Evolutionary conservation across 2,329 filamentous ascomycete genomes (phyloP), one percentile per base, ranked within the genome.

Genomic region (Phialocephala sp.): DNA sequence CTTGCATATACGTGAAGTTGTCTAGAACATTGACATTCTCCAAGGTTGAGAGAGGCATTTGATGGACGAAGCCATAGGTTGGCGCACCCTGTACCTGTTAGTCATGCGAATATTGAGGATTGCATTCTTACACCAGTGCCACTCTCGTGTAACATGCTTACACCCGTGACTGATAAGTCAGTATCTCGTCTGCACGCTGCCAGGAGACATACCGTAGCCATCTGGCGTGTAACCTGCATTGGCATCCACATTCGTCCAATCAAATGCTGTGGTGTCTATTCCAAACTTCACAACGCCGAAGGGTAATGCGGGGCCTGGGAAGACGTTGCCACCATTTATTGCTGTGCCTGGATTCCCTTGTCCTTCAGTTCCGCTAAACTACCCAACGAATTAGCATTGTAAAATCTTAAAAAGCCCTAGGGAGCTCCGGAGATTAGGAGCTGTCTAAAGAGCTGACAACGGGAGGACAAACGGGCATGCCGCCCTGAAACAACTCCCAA

Each of bases 1-100:
- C 76, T 64, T 79, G 82, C 80, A 80, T 86, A 79, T 80, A 80
- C 0, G 79, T 80, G 4, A 66, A 76, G 18, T 87, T 81, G 68
- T 85, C 83, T 1, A 80, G 77, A 8, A 87, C 73, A 66, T 77
- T 78, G 43, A 84, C 75, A 6, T 76, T 74, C 0, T 81, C 80
- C 1, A 82, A 68, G 1, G 69, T 76, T 1, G 76, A 76, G 15
- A 84, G 74, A 0, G 81, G 83, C 73, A 84, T 78, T 66, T 84
- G 82, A 0, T 81, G 77, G 36, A 84, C 80, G 5, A 87, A 78
- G 0, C 85, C 86, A 64, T 88, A 88, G 63, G 86, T 88, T 0
- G 85, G 83, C 8, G 82, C 82, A 1, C 86, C 86, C 50, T 54
- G 32, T 27, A 18, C 11, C 1, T 54, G 11, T 54, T 24, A 54